A percentile compares a stretch with the other conserved stretches of the same genome.
Conservation (phyloP, 768 basidiomycete species). For the Mycena metata region DNA sequence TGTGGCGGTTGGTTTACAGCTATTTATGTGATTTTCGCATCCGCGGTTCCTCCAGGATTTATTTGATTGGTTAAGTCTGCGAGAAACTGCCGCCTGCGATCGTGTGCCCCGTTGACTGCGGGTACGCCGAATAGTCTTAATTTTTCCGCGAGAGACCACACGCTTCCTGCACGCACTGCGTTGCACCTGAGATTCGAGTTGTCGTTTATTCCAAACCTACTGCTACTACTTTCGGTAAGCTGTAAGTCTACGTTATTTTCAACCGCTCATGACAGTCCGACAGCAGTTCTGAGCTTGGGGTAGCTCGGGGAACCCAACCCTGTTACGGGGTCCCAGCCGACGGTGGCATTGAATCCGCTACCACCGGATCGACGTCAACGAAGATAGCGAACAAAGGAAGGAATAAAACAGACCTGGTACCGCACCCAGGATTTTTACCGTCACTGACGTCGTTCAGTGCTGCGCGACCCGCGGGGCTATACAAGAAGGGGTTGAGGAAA, state of each 20-base stretch:
- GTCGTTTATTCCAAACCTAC: conserved; percentile 20
- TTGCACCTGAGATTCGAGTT: too few relatives aligned
- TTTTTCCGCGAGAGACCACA: too few relatives aligned
- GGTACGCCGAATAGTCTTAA: too few relatives aligned
- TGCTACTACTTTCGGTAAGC: conserved; percentile 21
- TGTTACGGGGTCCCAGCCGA: conserved; percentile 29
- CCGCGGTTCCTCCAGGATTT: too few relatives aligned
- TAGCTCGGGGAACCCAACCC: conserved; percentile 26
- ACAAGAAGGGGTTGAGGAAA: too few relatives aligned
- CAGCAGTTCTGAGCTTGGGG: conserved; percentile 26
- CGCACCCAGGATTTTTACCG: conserved; percentile 40
- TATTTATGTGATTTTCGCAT: too few relatives aligned
- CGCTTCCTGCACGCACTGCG: too few relatives aligned
- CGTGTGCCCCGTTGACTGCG: too few relatives aligned
- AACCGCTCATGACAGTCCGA: conserved; percentile 33
- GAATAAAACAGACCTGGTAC: conserved; percentile 15
- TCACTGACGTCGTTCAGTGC: conserved; percentile 51
- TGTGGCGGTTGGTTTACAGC: too few relatives aligned
- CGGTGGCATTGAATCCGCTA: conserved; percentile 32
- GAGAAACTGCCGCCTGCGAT: too few relatives aligned
- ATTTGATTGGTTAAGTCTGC: too few relatives aligned
- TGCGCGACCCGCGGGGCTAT: conserved; percentile 36
- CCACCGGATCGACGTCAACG: neutral
- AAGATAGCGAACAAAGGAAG: conserved; percentile 1
- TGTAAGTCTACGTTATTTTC: conserved; percentile 19